Evolutionary conservation across 352 stramenopile genomes (phyloP).

Genomic region (Plasmopara muralis): DNA sequence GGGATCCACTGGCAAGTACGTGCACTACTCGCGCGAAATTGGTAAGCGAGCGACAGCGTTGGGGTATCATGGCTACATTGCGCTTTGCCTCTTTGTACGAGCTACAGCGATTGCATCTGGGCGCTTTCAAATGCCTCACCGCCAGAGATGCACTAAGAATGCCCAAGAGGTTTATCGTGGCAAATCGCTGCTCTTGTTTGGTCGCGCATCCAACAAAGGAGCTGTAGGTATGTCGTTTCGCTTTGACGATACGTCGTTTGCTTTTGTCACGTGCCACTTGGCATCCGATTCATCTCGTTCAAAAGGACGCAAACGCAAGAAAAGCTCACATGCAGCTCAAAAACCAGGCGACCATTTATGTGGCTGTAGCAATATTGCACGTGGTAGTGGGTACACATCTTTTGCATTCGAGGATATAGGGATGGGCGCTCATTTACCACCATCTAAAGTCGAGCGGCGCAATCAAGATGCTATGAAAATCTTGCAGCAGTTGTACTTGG

Average conservation of each 20-base stretch:
- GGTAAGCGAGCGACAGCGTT: conserved; percentile 70
- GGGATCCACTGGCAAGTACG: conserved; percentile 50
- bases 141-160: conserved; percentile 47
- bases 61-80: conserved; percentile 85
- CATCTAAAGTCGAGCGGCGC: conserved; percentile 67
- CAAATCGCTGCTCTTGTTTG: conserved; percentile 73
- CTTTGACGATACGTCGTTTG: conserved; percentile 83
- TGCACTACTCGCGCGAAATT: conserved; percentile 76
- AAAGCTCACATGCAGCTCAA: conserved; percentile 18
- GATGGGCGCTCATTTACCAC: conserved; percentile 22
- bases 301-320: conserved; percentile 31
- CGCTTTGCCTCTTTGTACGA: conserved; percentile 74
- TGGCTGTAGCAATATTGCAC: conserved; percentile 9
- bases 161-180: conserved; percentile 68
- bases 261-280: conserved; percentile 85
- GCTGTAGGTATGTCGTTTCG: conserved; percentile 84
- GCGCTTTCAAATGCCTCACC: conserved; percentile 60
- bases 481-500: conserved; percentile 71
- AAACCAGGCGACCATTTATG: conserved; percentile 10
- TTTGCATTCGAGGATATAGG: conserved; percentile 7
- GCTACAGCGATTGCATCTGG: conserved; percentile 52
- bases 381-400: conserved; percentile 21
- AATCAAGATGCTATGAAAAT: conserved; percentile 83
- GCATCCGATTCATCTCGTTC: conserved; percentile 70
- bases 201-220: conserved; percentile 85